phyloP scores from a whole-genome alignment of 2,329 filamentous ascomycete species.

The Colletotrichum abscissum region DNA sequence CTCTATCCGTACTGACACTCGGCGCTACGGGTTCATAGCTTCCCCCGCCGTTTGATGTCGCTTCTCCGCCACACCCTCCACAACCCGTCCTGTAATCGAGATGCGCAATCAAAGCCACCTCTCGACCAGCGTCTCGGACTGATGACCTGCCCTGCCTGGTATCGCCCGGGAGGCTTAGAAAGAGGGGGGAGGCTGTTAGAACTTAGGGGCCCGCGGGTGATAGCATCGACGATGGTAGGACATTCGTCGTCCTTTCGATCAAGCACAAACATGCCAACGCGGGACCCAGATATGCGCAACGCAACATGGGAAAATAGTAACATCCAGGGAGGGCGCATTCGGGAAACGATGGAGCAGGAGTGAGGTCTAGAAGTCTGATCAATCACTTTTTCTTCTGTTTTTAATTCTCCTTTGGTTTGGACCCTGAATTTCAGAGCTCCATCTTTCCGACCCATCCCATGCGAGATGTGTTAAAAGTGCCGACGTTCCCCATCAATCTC shows the following conservation, averaged over 20 bases:
- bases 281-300: not conserved
- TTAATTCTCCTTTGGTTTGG: constrained; percentile 2
- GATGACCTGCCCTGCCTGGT: constrained; percentile 19
- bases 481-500: not conserved
- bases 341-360: not conserved
- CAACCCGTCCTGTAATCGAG: constrained; percentile 28
- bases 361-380: constrained; percentile 17
- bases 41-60: constrained; percentile 13
- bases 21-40: constrained; percentile 17
- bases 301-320: not conserved
- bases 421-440: constrained; percentile 21
- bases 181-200: not conserved
- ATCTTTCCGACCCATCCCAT: not conserved
- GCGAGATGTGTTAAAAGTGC: constrained; percentile 21
- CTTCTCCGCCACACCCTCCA: not conserved
- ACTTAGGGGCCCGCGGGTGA: not conserved
- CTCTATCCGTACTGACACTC: not conserved
- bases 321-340: not conserved
- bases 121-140: constrained; percentile 33
- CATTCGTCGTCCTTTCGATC: not conserved
- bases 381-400: constrained; percentile 1
- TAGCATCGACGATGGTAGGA: not conserved
- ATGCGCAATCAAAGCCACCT: constrained; percentile 26
- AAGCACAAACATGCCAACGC: not conserved
- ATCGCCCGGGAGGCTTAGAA: not conserved